Conservation (phyloP, 768 basidiomycete species). For the Saitozyma podzolica region DNA sequence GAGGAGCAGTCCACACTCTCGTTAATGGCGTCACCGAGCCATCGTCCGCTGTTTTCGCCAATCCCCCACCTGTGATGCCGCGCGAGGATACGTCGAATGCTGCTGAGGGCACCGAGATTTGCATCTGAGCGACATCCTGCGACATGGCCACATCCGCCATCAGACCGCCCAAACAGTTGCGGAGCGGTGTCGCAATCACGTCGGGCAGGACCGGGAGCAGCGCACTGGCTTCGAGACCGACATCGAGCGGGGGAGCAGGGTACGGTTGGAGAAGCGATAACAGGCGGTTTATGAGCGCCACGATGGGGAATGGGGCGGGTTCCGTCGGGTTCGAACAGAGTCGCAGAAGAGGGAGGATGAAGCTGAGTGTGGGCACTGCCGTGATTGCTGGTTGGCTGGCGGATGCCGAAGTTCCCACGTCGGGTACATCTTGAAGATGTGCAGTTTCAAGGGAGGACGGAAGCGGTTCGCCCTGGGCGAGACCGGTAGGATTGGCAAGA, state of each 20-base stretch:
- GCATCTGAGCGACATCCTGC: slow-evolving; percentile 6
- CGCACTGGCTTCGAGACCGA: slow-evolving; percentile 36
- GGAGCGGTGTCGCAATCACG: slow-evolving; percentile 24
- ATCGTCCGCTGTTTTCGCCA: no score
- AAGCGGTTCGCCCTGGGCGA: slow-evolving; percentile 9
- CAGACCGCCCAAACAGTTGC: slow-evolving; percentile 29
- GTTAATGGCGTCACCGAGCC: no score
- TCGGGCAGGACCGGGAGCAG: slow-evolving; percentile 31
- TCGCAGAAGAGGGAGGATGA: slow-evolving; percentile 32
- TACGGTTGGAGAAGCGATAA: slow-evolving; percentile 26
- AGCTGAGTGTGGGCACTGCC: slow-evolving; percentile 12
- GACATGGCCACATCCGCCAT: slow-evolving; percentile 42
- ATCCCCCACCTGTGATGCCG: no score
- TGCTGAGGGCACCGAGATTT: neutral
- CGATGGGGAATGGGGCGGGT: slow-evolving; percentile 9
- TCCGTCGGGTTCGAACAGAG: slow-evolving; percentile 15
- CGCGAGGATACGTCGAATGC: no score
- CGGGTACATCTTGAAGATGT: slow-evolving; percentile 7
- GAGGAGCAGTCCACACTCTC: no score
- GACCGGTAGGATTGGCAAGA: slow-evolving; percentile 10
- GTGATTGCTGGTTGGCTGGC: slow-evolving; percentile 5
- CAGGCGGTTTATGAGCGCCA: slow-evolving; percentile 17
- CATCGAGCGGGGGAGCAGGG: slow-evolving; percentile 40
- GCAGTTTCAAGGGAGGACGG: slow-evolving; percentile 16
- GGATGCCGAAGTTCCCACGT: slow-evolving; percentile 37